Evolutionary conservation across 768 basidiomycete species (phyloP).

Genomic region (Lentinus brumalis): DNA sequence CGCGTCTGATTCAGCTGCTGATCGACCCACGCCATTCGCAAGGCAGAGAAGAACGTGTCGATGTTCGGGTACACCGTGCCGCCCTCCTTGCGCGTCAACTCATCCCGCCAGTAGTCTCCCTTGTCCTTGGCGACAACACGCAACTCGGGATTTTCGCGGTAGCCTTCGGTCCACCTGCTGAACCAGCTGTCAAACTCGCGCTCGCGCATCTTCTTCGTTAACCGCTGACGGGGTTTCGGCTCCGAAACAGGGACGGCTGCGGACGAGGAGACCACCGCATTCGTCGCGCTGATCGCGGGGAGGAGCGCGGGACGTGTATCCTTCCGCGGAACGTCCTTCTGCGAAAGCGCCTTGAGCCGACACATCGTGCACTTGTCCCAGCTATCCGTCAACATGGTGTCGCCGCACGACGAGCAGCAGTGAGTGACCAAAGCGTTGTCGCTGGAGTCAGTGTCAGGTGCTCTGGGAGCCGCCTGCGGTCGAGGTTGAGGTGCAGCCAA

Average conservation of each 20-base stretch:
- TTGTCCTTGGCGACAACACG: not conserved
- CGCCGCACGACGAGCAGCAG: too few species aligned
- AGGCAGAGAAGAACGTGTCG: conserved; percentile 3
- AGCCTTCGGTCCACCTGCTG: not conserved
- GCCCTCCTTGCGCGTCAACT: not conserved
- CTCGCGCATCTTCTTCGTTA: conserved; percentile 1
- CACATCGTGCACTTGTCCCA: too few species aligned
- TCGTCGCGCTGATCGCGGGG: not conserved
- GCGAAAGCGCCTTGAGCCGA: too few species aligned
- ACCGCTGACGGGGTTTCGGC: not conserved
- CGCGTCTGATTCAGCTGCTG: not conserved
- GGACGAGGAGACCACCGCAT: not conserved
- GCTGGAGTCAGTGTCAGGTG: too few species aligned
- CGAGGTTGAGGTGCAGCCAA: too few species aligned
- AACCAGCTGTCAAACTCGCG: not conserved
- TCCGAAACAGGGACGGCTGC: not conserved
- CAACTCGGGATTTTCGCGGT: not conserved
- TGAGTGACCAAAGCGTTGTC: too few species aligned
- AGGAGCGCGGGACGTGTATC: not conserved
- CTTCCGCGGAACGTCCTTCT: not conserved
- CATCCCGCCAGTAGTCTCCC: not conserved
- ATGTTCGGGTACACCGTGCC: conserved; percentile 8
- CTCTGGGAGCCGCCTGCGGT: too few species aligned
- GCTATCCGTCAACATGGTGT: too few species aligned
- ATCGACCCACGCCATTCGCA: not conserved